phyloP scores from a whole-genome alignment of 208 protist species.

The Trypanosomatidae sp. region DNA sequence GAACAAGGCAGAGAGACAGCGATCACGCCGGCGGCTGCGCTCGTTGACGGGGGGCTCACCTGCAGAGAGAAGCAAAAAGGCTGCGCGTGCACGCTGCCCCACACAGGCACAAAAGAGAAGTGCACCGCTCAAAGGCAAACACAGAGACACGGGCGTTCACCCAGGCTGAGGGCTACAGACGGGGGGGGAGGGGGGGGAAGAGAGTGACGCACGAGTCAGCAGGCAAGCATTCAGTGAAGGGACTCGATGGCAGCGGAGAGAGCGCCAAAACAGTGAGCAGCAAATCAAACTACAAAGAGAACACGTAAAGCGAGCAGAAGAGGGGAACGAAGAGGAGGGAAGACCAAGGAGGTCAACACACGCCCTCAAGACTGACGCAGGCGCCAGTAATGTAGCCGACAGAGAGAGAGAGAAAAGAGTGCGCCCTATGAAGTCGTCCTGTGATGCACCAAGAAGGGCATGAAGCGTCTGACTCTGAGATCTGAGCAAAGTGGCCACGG shows the following conservation, averaged over 20 bases:
- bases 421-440: too few species aligned
- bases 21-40: background rate
- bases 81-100: conserved; percentile 7
- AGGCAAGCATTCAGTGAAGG: too few species aligned
- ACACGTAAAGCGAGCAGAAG: background rate
- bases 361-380: background rate
- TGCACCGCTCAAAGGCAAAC: background rate
- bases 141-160: background rate
- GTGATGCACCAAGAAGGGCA: too few species aligned
- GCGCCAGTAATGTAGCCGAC: background rate
- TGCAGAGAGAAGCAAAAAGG: background rate
- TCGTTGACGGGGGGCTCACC: background rate
- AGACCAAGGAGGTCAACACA: background rate
- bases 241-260: too few species aligned
- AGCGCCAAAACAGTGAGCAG: too few species aligned
- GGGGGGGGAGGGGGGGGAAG: background rate
- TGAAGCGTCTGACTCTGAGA: too few species aligned
- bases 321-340: background rate
- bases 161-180: background rate
- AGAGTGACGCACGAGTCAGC: background rate
- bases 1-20: background rate
- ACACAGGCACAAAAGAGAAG: conserved; percentile 11
- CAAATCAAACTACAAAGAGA: too few species aligned
- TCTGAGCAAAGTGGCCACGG: too few species aligned
- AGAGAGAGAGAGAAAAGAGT: too few species aligned